Evolutionary conservation across 2,329 filamentous ascomycete genomes (phyloP).

Genomic region (Talaromyces marneffei): DNA sequence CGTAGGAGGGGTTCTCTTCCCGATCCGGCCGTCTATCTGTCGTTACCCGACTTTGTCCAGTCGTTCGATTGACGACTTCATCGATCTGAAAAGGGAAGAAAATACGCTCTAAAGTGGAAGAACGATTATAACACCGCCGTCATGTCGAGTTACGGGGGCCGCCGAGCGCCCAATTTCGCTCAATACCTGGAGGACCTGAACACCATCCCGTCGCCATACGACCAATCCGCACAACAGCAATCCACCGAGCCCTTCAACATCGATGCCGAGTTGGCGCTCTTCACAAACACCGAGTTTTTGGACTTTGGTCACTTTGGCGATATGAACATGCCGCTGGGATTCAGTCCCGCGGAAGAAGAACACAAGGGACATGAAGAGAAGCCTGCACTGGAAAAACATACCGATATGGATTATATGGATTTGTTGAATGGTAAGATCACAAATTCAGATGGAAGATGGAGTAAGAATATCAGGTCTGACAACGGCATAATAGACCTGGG

Average conservation of each 20-base stretch:
- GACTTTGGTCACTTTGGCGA: constrained; percentile 58
- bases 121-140: constrained; percentile 10
- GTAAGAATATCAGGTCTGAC: constrained; percentile 7
- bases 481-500: constrained; percentile 26
- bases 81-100: background rate
- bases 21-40: background rate
- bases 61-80: background rate
- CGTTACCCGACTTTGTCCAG: background rate
- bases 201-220: constrained; percentile 58
- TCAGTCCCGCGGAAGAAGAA: constrained; percentile 25
- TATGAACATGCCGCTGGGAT: constrained; percentile 29
- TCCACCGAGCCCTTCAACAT: constrained; percentile 58
- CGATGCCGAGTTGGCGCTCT: constrained; percentile 69
- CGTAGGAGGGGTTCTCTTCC: constrained; percentile 3
- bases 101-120: background rate
- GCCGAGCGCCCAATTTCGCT: constrained; percentile 79
- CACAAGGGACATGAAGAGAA: constrained; percentile 18
- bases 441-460: background rate
- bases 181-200: constrained; percentile 86
- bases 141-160: constrained; percentile 71
- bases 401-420: constrained; percentile 38
- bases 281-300: constrained; percentile 77
- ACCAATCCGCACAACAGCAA: constrained; percentile 51
- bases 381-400: constrained; percentile 20
- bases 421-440: constrained; percentile 37